phyloP scores from a whole-genome alignment of 495 filamentous ascomycete genomes.

The Podospora pseudopauciseta region DNA sequence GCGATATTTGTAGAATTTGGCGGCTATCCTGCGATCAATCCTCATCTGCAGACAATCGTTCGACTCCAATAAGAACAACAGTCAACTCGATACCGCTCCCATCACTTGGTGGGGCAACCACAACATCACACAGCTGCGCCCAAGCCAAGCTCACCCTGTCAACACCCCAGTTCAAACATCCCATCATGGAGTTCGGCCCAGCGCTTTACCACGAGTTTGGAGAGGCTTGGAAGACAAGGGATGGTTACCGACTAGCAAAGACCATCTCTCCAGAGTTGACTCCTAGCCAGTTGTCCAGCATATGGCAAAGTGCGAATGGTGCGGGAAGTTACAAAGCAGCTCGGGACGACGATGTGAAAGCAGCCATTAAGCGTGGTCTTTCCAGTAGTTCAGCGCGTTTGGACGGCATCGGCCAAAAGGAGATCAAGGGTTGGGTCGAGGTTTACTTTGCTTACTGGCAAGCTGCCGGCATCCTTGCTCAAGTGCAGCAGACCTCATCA shows the following conservation, averaged over 20 bases:
- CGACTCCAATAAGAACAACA: background rate
- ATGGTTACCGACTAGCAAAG: constrained; percentile 64
- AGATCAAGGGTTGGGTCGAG: constrained; percentile 73
- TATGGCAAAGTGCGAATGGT: constrained; percentile 62
- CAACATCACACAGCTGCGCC: background rate
- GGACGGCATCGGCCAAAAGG: constrained; percentile 53
- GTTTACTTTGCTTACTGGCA: constrained; percentile 83
- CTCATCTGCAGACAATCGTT: background rate
- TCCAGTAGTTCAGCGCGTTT: constrained; percentile 46
- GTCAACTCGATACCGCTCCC: background rate
- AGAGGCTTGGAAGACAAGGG: constrained; percentile 48
- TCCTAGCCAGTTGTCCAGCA: constrained; percentile 52
- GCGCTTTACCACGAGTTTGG: constrained; percentile 53
- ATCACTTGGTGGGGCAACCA: constrained; percentile 1
- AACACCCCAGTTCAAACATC: background rate
- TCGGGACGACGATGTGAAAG: constrained; percentile 41
- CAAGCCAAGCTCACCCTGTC: constrained; percentile 2
- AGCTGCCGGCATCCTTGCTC: constrained; percentile 64
- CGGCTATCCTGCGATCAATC: background rate
- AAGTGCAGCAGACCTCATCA: constrained; percentile 41
- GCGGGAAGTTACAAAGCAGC: background rate
- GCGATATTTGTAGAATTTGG: background rate
- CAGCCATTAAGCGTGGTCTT: constrained; percentile 58
- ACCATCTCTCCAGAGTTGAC: constrained; percentile 66
- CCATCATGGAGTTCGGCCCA: constrained; percentile 51